phyloP scores from a whole-genome alignment of 1,284 basidiomycete species.

The Ceratobasidium sp. region DNA sequence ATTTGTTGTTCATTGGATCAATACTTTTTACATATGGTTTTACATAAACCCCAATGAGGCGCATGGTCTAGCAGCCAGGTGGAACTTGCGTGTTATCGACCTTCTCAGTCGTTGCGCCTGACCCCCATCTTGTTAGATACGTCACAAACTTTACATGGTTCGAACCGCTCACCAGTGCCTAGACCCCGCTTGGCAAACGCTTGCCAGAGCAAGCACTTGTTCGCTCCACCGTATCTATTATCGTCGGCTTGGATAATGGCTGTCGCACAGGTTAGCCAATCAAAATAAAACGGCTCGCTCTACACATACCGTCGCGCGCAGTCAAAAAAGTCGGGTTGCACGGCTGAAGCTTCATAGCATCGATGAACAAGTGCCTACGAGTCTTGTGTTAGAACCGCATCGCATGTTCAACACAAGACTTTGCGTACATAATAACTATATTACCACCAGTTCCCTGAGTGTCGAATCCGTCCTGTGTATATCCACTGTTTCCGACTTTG shows the following conservation, averaged over 20 bases:
- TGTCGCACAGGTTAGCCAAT: neutral
- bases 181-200: conserved; percentile 38
- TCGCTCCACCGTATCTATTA: conserved; percentile 42
- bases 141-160: neutral
- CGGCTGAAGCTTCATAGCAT: conserved; percentile 38
- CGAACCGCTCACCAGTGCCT: neutral
- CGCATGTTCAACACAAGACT: neutral
- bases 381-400: too few species aligned
- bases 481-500: too few species aligned
- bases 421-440: too few species aligned
- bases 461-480: conserved; percentile 6
- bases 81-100: conserved; percentile 26
- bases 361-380: conserved; percentile 29
- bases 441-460: conserved; percentile 30
- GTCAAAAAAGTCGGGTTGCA: conserved; percentile 38
- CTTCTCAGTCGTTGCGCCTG: conserved; percentile 29
- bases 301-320: conserved; percentile 36
- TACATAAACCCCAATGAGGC: too few species aligned
- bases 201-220: conserved; percentile 42
- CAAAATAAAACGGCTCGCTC: too few species aligned
- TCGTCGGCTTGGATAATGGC: conserved; percentile 41
- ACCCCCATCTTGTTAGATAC: neutral
- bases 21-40: too few species aligned
- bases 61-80: conserved; percentile 34
- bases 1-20: too few species aligned